Conservation (phyloP, 805 yeast genomes). For the Zygosaccharomyces gambellarensis region DNA sequence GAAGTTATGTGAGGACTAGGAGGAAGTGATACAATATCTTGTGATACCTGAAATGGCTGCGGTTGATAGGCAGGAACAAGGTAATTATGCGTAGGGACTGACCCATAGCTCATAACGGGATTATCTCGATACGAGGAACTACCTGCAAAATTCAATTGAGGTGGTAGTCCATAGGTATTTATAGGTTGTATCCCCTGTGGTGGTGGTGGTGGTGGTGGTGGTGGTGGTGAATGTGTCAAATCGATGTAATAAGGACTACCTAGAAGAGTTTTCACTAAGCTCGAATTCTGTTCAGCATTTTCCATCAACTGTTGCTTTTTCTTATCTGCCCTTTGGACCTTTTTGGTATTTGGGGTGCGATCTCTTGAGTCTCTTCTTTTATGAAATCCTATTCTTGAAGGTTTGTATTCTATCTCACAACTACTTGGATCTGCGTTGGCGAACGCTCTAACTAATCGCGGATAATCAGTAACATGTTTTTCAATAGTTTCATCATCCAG, state of each 20-base stretch:
- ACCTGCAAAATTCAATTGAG: neutral
- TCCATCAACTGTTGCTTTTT: constrained; percentile 7
- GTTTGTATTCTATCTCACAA: neutral
- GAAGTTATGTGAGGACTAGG: neutral
- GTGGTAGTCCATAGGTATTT: neutral
- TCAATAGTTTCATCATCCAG: neutral
- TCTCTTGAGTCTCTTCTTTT: neutral
- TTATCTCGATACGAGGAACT: neutral
- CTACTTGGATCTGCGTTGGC: neutral
- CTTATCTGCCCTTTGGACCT: neutral
- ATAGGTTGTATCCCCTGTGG: neutral
- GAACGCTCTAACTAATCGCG: neutral
- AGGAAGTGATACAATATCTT: neutral
- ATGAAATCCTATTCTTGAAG: neutral
- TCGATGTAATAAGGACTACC: constrained; percentile 6
- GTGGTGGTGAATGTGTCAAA: neutral
- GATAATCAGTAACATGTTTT: neutral
- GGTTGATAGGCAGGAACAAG: neutral
- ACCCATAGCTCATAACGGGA: neutral
- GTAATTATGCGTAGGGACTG: neutral
- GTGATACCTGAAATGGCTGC: neutral
- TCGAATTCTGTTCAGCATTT: constrained; percentile 15
- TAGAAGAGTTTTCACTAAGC: constrained; percentile 13
- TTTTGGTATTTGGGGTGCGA: neutral
- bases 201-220: constrained; percentile 3